A percentile compares a stretch with the other conserved stretches of the same genome.
Evolutionary conservation across 2,329 filamentous ascomycete species (phyloP).

Genomic region (Zasmidium citrigriseum): DNA sequence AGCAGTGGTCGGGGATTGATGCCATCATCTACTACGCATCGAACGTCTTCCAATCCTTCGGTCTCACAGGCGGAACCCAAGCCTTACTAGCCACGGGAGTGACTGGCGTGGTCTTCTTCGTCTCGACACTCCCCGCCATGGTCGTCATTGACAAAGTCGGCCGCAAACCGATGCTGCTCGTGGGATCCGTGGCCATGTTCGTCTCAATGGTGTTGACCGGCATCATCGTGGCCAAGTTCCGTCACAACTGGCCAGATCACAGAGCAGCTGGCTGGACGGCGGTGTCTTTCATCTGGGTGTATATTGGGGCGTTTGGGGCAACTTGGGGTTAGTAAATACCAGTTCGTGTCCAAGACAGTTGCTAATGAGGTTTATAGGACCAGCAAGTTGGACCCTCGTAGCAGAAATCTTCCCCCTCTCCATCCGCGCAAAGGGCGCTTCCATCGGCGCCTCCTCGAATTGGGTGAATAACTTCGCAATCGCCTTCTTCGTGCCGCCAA

Average conservation of each 20-base stretch:
- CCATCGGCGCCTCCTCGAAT: conserved; percentile 34
- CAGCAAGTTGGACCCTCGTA: conserved; percentile 63
- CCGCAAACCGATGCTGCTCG: conserved; percentile 41
- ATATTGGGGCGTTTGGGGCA: conserved; percentile 72
- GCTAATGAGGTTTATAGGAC: too few species aligned
- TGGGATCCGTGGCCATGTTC: conserved; percentile 50
- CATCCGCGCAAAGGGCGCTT: conserved; percentile 39
- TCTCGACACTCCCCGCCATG: conserved; percentile 42
- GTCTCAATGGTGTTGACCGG: conserved; percentile 53
- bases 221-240: conserved; percentile 55
- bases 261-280: conserved; percentile 68
- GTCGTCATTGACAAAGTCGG: conserved; percentile 46
- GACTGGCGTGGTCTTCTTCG: conserved; percentile 44
- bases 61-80: conserved; percentile 37
- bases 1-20: conserved; percentile 43
- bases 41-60: conserved; percentile 41
- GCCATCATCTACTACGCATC: conserved; percentile 48
- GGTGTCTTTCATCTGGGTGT: conserved; percentile 71
- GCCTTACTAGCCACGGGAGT: conserved; percentile 42
- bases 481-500: conserved; percentile 31
- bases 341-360: too few species aligned
- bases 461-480: conserved; percentile 66
- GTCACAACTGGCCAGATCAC: conserved; percentile 41
- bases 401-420: conserved; percentile 31
- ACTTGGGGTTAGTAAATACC: too few species aligned